A percentile compares a stretch with the other conserved stretches of the same genome.
These are phyloP conservation scores for Spatholobus suberectus DNA, from an alignment of 306 rosid genomes.

Conservation along the genomic window DNA sequence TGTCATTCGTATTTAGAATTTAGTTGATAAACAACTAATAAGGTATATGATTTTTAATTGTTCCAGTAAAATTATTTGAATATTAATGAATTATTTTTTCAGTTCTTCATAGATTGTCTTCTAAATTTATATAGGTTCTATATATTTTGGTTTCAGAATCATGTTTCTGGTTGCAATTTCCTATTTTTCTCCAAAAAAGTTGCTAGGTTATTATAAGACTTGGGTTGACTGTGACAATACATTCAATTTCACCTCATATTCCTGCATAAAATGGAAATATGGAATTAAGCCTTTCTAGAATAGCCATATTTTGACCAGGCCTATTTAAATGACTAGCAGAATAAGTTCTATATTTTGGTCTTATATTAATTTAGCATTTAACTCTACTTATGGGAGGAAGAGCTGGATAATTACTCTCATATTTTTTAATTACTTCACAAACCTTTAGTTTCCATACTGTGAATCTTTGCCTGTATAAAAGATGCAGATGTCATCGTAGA, in stretches of 20 bases:
- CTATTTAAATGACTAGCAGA: neutral
- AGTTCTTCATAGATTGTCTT: neutral
- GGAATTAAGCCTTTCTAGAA: neutral
- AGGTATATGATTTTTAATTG: neutral
- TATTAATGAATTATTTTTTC: neutral
- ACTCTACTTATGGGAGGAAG: neutral
- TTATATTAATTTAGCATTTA: slow-evolving; percentile 1
- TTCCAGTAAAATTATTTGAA: neutral
- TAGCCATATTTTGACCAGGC: neutral
- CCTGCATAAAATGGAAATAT: neutral
- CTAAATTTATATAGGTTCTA: neutral
- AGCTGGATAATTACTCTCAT: neutral
- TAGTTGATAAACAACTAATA: neutral
- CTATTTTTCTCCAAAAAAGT: neutral
- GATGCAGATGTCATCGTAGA: slow-evolving; percentile 12
- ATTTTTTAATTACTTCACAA: neutral
- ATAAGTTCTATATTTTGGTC: neutral
- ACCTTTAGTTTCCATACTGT: neutral
- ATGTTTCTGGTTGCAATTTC: neutral
- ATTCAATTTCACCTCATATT: neutral
- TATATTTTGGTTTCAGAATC: neutral
- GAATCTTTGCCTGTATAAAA: neutral
- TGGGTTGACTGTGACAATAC: neutral
- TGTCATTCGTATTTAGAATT: slow-evolving; percentile 17
- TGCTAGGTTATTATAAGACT: neutral